Conservation (phyloP, 2,329 filamentous ascomycete genomes). For the Dothidotthia symphoricarpi region DNA sequence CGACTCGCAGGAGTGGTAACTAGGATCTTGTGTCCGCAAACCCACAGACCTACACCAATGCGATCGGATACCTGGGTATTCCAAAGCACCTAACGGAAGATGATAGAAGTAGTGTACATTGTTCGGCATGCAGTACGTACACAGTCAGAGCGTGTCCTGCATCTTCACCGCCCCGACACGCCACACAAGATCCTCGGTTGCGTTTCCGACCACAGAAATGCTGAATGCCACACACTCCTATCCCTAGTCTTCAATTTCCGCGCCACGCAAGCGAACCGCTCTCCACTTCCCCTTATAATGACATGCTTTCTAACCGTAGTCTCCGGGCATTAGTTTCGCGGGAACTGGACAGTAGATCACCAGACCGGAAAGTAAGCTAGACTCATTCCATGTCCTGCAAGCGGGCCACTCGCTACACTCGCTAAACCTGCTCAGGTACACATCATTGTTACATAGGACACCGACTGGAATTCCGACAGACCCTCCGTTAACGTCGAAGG, state of each 20-base stretch:
- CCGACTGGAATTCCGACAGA: constrained; percentile 88
- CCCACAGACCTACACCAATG: not conserved
- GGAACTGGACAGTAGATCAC: constrained; percentile 83
- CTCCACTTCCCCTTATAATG: constrained; percentile 12
- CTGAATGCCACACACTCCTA: not conserved
- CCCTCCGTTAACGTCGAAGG: constrained; percentile 81
- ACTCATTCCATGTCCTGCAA: too few relatives aligned
- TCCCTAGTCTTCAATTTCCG: constrained; percentile 2
- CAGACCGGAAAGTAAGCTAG: constrained; percentile 60
- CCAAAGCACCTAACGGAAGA: constrained; percentile 9
- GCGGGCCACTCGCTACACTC: too few relatives aligned
- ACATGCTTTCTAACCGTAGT: constrained; percentile 20
- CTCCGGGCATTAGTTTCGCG: constrained; percentile 63
- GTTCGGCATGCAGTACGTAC: constrained; percentile 52
- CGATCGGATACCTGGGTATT: not conserved
- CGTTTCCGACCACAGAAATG: constrained; percentile 3
- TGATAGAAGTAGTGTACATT: constrained; percentile 52
- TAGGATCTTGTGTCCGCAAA: constrained; percentile 1
- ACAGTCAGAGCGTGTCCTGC: constrained; percentile 10
- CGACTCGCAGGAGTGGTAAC: not conserved
- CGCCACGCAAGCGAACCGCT: constrained; percentile 5
- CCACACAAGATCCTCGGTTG: constrained; percentile 9
- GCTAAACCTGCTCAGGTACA: constrained; percentile 52
- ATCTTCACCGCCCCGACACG: constrained; percentile 7
- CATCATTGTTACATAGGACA: constrained; percentile 60